These are phyloP conservation scores for Vigna hirtella DNA, from an alignment of 306 rosid species.

Conservation along the genomic window DNA sequence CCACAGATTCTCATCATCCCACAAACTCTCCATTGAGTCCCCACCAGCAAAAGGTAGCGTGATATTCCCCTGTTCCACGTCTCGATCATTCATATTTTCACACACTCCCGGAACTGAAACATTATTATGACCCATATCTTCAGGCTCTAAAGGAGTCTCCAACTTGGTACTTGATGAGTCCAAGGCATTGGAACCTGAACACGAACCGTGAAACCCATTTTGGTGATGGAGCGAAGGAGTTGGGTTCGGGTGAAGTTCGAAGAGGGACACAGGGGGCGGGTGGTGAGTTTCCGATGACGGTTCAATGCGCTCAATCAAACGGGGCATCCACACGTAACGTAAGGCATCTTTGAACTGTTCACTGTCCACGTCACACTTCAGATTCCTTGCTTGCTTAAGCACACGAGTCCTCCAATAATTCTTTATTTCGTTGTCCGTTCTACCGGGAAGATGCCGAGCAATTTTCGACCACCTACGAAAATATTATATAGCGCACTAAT, in stretches of 20 bases:
- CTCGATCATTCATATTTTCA: conserved; percentile 21
- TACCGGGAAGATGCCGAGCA: conserved; percentile 78
- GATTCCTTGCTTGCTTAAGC: conserved; percentile 84
- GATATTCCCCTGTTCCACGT: not conserved
- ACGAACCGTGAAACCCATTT: not conserved
- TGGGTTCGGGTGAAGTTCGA: not conserved
- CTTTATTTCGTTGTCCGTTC: conserved; percentile 85
- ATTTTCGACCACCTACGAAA: conserved; percentile 78
- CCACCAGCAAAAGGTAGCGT: conserved; percentile 42
- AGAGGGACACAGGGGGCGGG: not conserved
- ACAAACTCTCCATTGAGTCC: conserved; percentile 53
- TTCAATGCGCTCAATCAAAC: conserved; percentile 69
- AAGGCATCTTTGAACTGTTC: conserved; percentile 67
- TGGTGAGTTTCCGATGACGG: conserved; percentile 34
- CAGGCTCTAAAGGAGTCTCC: not conserved
- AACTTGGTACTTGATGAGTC: no score
- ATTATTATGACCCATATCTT: not conserved
- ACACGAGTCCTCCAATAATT: conserved; percentile 90
- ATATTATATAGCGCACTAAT: not conserved
- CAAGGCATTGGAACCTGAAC: not conserved
- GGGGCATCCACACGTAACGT: conserved; percentile 77
- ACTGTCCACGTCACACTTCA: conserved; percentile 86
- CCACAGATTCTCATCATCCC: conserved; percentile 66
- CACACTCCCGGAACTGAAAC: conserved; percentile 21
- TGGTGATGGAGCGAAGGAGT: not conserved